Base-by-base conservation (phyloP, 148 eudicot species). In the Vaccinium macrocarpon region DNA sequence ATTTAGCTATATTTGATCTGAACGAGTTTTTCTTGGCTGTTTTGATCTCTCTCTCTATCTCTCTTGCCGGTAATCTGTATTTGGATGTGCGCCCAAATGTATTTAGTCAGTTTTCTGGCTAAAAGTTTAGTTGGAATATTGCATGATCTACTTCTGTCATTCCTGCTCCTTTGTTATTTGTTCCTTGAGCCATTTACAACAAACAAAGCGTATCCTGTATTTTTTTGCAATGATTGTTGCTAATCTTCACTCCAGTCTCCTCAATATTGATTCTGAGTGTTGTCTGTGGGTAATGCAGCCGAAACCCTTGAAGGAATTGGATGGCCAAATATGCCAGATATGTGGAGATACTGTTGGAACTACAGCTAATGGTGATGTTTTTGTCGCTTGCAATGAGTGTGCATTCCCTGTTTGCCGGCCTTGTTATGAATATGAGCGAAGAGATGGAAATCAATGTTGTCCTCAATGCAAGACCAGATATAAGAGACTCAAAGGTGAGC, bases 381-480 rank as follows among this genome's bases (percentile, higher is more conserved):
- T 93, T 87, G 95, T 93, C 53, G 97, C 95, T 46, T 93, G 97
- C 89, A 91, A 92, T 76, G 96, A 93, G 82, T 93, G 96, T 90
- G 96, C 92, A 27, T 93, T 92, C 71, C 96, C 96, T 15, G 94
- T 93, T 78, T 93, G 96, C 81, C 87, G 91, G 88, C 90, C 93
- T 86, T 93, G 96, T 78, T 93, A 93, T 87, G 96, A 93, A 85
- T 93, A 93, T 71, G 96, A 93, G 88, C 87, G 96, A 59, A 92
- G 89, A 87, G 96, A 93, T 61, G 96, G 96, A 56, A 92, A 90
- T 80, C 96, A 93, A 84, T 89, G 90, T 23, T 93, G 98, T 72
- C 94, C 98, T 82, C 98, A 95, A 88, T 95, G 98, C 89, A 95
- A 95, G 92, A 94, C 97, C 59, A 89, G 97, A 90, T 95, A 95